Percentiles rank a stretch among this genome's conserved stretches.
These are phyloP conservation scores for Barbatosphaeria neglecta DNA, from an alignment of 495 filamentous ascomycete species.

Conservation along the genomic window DNA sequence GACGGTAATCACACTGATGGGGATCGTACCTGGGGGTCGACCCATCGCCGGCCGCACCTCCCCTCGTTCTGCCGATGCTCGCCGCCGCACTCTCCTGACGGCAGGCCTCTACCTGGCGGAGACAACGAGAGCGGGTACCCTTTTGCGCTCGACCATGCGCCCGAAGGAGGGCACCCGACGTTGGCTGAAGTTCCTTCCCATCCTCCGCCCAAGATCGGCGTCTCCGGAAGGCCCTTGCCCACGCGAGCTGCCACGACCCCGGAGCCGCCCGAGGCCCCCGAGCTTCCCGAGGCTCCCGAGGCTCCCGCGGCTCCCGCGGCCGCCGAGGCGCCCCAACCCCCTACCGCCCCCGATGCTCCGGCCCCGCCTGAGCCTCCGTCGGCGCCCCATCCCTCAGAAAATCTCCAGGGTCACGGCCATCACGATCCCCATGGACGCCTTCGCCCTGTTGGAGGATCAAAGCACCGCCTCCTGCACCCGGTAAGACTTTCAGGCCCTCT, in stretches of 20 bases:
- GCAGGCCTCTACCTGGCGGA: too few relatives aligned
- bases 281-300: not conserved
- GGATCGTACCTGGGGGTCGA: conserved; percentile 9
- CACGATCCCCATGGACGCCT: not conserved
- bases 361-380: not conserved
- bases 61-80: conserved; percentile 11
- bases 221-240: too few relatives aligned
- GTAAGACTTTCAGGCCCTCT: not conserved
- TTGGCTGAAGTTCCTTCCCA: too few relatives aligned
- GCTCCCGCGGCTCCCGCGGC: not conserved
- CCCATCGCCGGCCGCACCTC: conserved; percentile 8
- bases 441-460: too few relatives aligned
- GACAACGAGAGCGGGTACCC: too few relatives aligned
- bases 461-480: not conserved
- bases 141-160: too few relatives aligned
- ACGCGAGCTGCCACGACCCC: not conserved
- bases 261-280: not conserved
- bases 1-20: conserved; percentile 11
- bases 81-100: not conserved
- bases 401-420: not conserved
- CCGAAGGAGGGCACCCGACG: too few relatives aligned
- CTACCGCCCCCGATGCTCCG: too few relatives aligned
- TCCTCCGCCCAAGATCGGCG: too few relatives aligned
- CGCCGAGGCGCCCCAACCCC: too few relatives aligned
- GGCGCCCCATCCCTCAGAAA: not conserved